Evolutionary conservation across 192 early-diverging fungal species (phyloP).

Genomic region (Backusella sp.): DNA sequence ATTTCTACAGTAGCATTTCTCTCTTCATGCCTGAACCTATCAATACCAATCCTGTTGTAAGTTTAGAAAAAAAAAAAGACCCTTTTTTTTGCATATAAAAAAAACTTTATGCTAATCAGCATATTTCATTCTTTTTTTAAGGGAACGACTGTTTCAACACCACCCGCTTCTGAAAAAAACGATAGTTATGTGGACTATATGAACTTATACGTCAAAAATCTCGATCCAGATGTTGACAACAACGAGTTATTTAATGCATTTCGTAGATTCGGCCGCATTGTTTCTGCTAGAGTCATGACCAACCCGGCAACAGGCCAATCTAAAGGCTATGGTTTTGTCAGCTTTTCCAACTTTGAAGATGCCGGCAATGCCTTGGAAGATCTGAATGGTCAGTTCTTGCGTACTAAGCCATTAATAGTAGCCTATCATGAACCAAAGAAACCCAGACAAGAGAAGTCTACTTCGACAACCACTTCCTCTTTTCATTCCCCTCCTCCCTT

Average conservation of each 20-base stretch:
- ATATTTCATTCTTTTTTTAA: neutral
- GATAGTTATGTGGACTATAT: slow-evolving; percentile 42
- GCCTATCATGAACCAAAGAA: slow-evolving; percentile 92
- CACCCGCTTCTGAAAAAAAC: slow-evolving; percentile 6
- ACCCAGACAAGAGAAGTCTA: slow-evolving; percentile 50
- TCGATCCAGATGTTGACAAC: slow-evolving; percentile 89
- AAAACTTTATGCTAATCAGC: neutral
- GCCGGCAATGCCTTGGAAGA: slow-evolving; percentile 84
- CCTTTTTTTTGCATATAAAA: slow-evolving; percentile 8
- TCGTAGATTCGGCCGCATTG: slow-evolving; percentile 81
- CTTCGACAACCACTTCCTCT: neutral
- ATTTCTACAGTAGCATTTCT: neutral
- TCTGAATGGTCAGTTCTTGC: slow-evolving; percentile 84
- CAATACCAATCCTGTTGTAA: neutral
- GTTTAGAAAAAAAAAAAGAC: neutral
- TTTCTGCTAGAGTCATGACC: slow-evolving; percentile 86
- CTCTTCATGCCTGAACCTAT: neutral
- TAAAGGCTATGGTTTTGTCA: slow-evolving; percentile 91
- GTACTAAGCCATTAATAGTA: slow-evolving; percentile 86
- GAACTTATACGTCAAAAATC: slow-evolving; percentile 97
- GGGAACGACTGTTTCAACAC: slow-evolving; percentile 6
- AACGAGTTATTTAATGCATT: slow-evolving; percentile 92
- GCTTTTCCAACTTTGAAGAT: slow-evolving; percentile 88
- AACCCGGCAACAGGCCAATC: slow-evolving; percentile 68
- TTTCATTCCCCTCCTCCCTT: slow-evolving; percentile 14